phyloP scores from a whole-genome alignment of 1,284 basidiomycete species.

The Stereum hirsutum region DNA sequence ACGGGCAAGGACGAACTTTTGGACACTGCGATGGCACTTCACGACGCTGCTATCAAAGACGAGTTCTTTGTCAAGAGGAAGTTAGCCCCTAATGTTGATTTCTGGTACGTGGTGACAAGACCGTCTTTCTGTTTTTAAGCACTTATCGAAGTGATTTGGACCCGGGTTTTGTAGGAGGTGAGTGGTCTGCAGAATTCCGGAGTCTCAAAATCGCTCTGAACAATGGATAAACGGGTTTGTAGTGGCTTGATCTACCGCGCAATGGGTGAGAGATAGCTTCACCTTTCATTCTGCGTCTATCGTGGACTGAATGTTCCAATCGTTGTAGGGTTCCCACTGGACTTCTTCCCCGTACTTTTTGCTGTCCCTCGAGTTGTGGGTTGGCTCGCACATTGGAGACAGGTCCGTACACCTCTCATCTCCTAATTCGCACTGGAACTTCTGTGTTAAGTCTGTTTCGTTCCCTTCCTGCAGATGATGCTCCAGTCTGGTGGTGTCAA shows the following conservation, averaged over 20 bases:
- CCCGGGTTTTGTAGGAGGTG: slow-evolving; percentile 34
- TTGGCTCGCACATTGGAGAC: slow-evolving; percentile 84
- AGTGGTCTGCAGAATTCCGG: slow-evolving; percentile 8
- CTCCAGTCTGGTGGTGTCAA: slow-evolving; percentile 79
- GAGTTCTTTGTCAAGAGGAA: slow-evolving; percentile 75
- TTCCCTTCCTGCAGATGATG: slow-evolving; percentile 59
- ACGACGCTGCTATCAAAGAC: slow-evolving; percentile 82
- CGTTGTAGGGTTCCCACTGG: slow-evolving; percentile 68
- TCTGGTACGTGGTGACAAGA: too few relatives aligned
- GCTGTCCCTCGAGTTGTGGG: slow-evolving; percentile 85
- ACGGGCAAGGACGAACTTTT: slow-evolving; percentile 77
- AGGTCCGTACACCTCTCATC: slow-evolving; percentile 33
- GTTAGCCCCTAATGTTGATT: slow-evolving; percentile 77
- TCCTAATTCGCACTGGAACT: background rate
- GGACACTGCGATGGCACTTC: slow-evolving; percentile 81
- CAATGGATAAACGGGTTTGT: slow-evolving; percentile 1
- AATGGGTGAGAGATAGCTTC: slow-evolving; percentile 51
- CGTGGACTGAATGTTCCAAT: background rate
- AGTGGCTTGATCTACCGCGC: slow-evolving; percentile 82
- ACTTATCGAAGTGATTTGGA: slow-evolving; percentile 4
- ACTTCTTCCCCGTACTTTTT: slow-evolving; percentile 87
- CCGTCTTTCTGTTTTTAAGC: slow-evolving; percentile 5
- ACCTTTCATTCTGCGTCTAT: background rate
- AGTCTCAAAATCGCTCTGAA: background rate
- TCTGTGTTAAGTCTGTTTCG: background rate